Percentiles rank a stretch among this genome's conserved stretches.
Evolutionary conservation across 306 rosid species (phyloP).

Genomic region (Lithocarpus polystachyus): DNA sequence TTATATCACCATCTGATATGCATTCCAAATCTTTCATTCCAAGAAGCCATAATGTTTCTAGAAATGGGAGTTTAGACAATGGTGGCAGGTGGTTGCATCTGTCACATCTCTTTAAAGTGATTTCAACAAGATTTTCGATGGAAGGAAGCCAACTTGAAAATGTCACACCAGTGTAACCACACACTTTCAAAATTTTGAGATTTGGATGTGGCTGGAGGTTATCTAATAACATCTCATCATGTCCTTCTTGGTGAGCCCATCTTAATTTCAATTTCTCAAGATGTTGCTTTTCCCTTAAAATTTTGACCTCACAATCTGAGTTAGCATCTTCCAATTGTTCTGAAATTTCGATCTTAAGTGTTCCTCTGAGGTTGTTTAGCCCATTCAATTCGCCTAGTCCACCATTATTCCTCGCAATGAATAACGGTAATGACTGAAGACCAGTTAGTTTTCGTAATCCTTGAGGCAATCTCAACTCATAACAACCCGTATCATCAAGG

Average conservation of each 20-base stretch:
- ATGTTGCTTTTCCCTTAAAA: slow-evolving; percentile 7
- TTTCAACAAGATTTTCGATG: neutral
- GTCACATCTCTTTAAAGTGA: rapidly evolving
- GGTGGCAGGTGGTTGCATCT: neutral
- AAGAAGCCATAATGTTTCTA: rapidly evolving
- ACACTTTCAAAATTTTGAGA: slow-evolving; percentile 6
- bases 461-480: no score
- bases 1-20: neutral
- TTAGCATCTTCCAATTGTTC: neutral
- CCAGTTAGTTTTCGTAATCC: no score
- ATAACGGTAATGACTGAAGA: no score
- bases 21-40: neutral
- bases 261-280: slow-evolving; percentile 14
- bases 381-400: no score
- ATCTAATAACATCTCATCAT: slow-evolving; percentile 21
- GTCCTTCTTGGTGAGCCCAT: neutral
- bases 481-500: no score
- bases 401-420: no score
- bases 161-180: slow-evolving; percentile 14
- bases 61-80: neutral
- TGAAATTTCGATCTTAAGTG: neutral
- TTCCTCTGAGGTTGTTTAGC: no score
- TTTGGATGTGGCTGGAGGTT: slow-evolving; percentile 26
- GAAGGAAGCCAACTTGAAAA: slow-evolving; percentile 10
- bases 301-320: slow-evolving; percentile 1